Evolutionary conservation across 2,329 filamentous ascomycete genomes (phyloP), one percentile per base, ranked within the genome.

Genomic region (Diaporthe humulicola): DNA sequence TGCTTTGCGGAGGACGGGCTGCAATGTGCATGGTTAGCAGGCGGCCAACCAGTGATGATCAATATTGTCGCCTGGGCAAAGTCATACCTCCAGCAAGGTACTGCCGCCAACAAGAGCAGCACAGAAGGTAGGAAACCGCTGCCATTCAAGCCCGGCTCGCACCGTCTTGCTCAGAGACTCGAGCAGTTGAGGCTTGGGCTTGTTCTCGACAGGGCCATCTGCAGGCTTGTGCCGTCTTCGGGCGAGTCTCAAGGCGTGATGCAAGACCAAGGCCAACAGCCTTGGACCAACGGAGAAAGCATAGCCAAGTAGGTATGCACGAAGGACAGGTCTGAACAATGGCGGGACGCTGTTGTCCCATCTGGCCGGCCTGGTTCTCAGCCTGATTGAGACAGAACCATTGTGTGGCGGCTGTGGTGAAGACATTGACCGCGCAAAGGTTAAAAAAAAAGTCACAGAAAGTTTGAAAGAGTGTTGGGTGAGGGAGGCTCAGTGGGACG

Each of bases 41-140:
- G n/a, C 6, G 42, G 28, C 19, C 33, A 28, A 45, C 12, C 17
- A 45, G 12, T 3, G 6, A 6, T 36, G 1, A 30, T 9, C 22
- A 36, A 28, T 12, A 28, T 33, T 42, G 22, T 28, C 22, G 33
- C n/a, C 50, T 19, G 42, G 33, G 2, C 6, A 9, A 9, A 22
- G 52, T 79, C 86, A 78, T 83, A 89, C 90, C 85, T 91, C 87
- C n/a, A 92, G 80, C n/a, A 92, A 80, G 33, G 90, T 91, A 76
- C 88, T 89, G 52, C 90, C 90, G 45, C 91, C 91, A 52, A 90
- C 88, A 14, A 93, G 82, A 9, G 87, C 84, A 10, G 90, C 91
- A 80, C 91, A 93, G 79, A 93, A 93, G 5, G 90, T 86, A 57
- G 91, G 90, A 78, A 93, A 93, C 12, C 90, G 86, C 75, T 88